These are phyloP conservation scores for Colletotrichum simmondsii DNA, from an alignment of 2,329 filamentous ascomycete genomes.

Conservation along the genomic window DNA sequence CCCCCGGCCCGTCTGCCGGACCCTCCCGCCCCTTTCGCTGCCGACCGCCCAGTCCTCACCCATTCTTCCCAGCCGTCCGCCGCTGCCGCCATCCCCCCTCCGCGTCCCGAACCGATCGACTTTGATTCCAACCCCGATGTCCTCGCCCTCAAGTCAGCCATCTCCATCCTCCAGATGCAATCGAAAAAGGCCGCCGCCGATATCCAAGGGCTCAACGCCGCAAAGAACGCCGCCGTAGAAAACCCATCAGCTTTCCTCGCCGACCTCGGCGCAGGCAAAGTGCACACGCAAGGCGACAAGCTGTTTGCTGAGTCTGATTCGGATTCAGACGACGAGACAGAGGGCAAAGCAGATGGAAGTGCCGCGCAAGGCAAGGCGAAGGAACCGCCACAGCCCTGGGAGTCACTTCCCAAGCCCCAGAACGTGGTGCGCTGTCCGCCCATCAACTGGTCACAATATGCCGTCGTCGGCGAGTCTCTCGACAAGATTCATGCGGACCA, in stretches of 20 bases:
- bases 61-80: constrained; percentile 56
- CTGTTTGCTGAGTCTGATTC: constrained; percentile 39
- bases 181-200: constrained; percentile 81
- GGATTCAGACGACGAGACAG: constrained; percentile 39
- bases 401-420: constrained; percentile 79
- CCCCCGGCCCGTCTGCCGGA: constrained; percentile 47
- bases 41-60: constrained; percentile 51
- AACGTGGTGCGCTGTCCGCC: constrained; percentile 87
- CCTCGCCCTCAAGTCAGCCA: constrained; percentile 85
- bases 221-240: constrained; percentile 76
- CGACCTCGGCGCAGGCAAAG: constrained; percentile 73
- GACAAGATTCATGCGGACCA: constrained; percentile 90
- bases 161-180: constrained; percentile 89
- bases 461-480: constrained; percentile 84
- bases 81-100: constrained; percentile 52
- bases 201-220: constrained; percentile 74
- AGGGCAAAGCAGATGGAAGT: constrained; percentile 37
- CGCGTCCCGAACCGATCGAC: constrained; percentile 63
- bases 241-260: constrained; percentile 78
- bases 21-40: constrained; percentile 41
- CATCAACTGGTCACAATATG: constrained; percentile 95
- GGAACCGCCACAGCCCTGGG: constrained; percentile 56
- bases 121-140: constrained; percentile 82
- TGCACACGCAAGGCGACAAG: constrained; percentile 54
- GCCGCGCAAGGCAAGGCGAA: constrained; percentile 14